These are phyloP conservation scores for Pestalotiopsis sp. DNA, from an alignment of 2,329 filamentous ascomycete genomes.

Conservation along the genomic window DNA sequence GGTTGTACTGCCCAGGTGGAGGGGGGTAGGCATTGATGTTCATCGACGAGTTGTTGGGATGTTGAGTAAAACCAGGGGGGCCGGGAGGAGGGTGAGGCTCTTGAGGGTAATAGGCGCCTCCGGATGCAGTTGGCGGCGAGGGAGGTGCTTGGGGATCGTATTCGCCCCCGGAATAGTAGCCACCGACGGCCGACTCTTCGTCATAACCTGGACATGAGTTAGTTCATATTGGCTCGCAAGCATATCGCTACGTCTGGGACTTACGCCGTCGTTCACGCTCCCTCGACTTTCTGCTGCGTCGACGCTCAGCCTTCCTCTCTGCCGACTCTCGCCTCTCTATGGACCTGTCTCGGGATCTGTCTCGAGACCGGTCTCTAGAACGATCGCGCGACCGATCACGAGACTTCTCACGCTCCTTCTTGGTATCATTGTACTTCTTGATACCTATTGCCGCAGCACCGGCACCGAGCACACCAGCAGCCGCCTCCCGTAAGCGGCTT, in stretches of 20 bases:
- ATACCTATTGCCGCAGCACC: conserved; percentile 65
- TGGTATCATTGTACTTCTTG: conserved; percentile 57
- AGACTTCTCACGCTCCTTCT: conserved; percentile 40
- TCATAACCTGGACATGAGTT: conserved; percentile 26
- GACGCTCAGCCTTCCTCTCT: conserved; percentile 25
- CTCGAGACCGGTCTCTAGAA: conserved; percentile 30
- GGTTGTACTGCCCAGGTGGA: conserved; percentile 13
- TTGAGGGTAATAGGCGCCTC: conserved; percentile 29
- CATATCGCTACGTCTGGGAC: conserved; percentile 11
- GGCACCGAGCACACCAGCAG: conserved; percentile 54
- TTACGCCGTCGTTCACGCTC: conserved; percentile 37
- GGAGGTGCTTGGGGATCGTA: conserved; percentile 24
- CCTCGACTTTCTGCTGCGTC: conserved; percentile 33
- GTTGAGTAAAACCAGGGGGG: conserved; percentile 27
- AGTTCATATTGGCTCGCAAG: neutral
- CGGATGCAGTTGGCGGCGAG: conserved; percentile 30
- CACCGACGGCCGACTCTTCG: conserved; percentile 25
- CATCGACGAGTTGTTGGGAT: conserved; percentile 27
- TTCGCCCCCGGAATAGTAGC: conserved; percentile 20
- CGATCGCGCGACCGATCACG: conserved; percentile 28
- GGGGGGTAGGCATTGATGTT: conserved; percentile 29
- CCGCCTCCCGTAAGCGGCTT: conserved; percentile 56
- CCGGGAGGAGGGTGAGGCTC: conserved; percentile 18
- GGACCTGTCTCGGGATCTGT: conserved; percentile 33
- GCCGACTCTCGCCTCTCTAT: conserved; percentile 32